Conservation (phyloP, 306 rosid genomes). For the Neltuma alba region DNA sequence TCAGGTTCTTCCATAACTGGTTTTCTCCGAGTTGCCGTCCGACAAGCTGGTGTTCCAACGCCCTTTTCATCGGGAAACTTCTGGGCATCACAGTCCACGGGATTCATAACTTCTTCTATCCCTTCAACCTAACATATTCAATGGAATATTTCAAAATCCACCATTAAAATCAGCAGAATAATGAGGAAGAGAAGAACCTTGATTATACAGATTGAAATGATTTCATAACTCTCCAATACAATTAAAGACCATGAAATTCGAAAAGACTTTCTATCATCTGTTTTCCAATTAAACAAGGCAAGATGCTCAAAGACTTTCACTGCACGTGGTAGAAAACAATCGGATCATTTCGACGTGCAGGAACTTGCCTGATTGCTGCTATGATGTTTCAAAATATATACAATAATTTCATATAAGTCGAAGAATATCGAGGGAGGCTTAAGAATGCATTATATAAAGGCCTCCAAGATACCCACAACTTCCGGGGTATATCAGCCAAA, state of each 20-base stretch:
- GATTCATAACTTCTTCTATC: slow-evolving; percentile 59
- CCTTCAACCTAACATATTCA: slow-evolving; percentile 73
- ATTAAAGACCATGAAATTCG: not conserved
- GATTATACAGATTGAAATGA: not conserved
- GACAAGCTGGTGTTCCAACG: slow-evolving; percentile 42
- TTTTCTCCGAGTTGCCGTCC: slow-evolving; percentile 56
- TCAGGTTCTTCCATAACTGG: slow-evolving; percentile 39
- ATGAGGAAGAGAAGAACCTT: not conserved
- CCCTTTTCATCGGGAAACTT: slow-evolving; percentile 35
- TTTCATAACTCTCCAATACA: not conserved
- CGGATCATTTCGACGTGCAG: not conserved
- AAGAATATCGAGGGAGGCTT: not conserved
- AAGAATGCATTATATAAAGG: too few species aligned
- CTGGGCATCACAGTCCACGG: slow-evolving; percentile 31
- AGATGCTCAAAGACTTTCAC: not conserved
- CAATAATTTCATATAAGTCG: not conserved
- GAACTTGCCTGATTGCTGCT: not conserved
- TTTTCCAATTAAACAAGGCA: not conserved
- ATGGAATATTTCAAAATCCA: not conserved
- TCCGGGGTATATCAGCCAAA: not conserved
- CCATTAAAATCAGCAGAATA: not conserved
- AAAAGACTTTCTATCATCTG: not conserved
- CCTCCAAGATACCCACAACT: too few species aligned
- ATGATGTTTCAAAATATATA: not conserved
- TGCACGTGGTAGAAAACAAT: not conserved